Evolutionary conservation across 2,329 filamentous ascomycete genomes (phyloP).

Genomic region (Pestalotiopsis sp.): DNA sequence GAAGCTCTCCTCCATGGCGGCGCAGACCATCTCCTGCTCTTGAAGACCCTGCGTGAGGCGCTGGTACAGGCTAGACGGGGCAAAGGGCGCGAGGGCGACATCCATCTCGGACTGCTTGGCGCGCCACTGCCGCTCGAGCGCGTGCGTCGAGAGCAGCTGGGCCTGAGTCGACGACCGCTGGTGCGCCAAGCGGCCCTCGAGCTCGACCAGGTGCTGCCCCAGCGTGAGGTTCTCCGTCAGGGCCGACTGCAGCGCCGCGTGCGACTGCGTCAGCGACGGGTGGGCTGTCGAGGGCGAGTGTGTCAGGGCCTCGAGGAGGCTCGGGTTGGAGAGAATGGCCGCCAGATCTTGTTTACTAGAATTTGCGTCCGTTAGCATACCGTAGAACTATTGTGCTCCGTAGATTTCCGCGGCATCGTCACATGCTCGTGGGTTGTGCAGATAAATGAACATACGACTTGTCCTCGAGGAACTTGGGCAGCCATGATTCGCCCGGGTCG

Average conservation of each 20-base stretch:
- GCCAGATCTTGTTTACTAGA: slow-evolving; percentile 77
- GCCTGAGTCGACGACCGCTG: slow-evolving; percentile 75
- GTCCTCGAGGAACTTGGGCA: slow-evolving; percentile 75
- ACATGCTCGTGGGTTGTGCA: slow-evolving; percentile 4
- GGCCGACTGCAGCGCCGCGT: slow-evolving; percentile 63
- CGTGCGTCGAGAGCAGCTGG: slow-evolving; percentile 79
- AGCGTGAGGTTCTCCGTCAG: slow-evolving; percentile 73
- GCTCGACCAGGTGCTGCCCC: slow-evolving; percentile 61
- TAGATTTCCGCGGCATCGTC: not conserved
- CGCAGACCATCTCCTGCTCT: slow-evolving; percentile 81
- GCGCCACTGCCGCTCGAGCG: slow-evolving; percentile 89
- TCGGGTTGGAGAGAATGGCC: slow-evolving; percentile 63
- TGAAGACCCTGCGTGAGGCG: slow-evolving; percentile 73
- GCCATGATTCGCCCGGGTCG: slow-evolving; percentile 73
- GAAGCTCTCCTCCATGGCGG: slow-evolving; percentile 90
- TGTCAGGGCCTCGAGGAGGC: slow-evolving; percentile 74
- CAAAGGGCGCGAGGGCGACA: slow-evolving; percentile 78
- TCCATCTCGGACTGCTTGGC: slow-evolving; percentile 90
- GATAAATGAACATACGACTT: slow-evolving; percentile 64
- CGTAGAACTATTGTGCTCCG: not conserved
- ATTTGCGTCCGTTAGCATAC: not conserved
- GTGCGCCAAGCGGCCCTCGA: slow-evolving; percentile 58
- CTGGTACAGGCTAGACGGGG: slow-evolving; percentile 84
- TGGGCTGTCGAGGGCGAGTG: slow-evolving; percentile 69
- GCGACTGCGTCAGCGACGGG: slow-evolving; percentile 68